Percentiles rank a stretch among this genome's conserved stretches.
Conservation (phyloP, 495 filamentous ascomycete genomes). For the Astrocystis sublimbata region DNA sequence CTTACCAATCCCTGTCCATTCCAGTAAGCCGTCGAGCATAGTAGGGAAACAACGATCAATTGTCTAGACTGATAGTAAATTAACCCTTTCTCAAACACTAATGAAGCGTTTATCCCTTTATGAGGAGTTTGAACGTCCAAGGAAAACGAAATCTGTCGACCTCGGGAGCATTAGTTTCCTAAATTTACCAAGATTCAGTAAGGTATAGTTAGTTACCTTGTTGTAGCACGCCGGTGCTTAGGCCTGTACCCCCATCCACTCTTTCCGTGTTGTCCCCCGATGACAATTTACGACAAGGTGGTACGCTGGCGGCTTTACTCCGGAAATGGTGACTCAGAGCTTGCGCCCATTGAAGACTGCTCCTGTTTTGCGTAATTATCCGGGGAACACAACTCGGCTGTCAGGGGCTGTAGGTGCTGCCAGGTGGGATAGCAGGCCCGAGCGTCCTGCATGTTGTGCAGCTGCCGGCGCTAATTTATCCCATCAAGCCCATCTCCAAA, state of each 20-base stretch:
- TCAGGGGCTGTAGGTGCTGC: background rate
- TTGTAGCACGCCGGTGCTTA: background rate
- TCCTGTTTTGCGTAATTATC: background rate
- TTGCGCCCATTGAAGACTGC: background rate
- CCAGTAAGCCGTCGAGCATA: too few species aligned
- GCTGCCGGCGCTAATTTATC: slow-evolving; percentile 17
- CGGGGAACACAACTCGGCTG: background rate
- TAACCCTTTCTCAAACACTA: too few species aligned
- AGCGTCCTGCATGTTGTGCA: slow-evolving; percentile 15
- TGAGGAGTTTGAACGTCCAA: too few species aligned
- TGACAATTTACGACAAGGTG: background rate
- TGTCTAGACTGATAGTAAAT: too few species aligned
- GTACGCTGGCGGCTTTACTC: slow-evolving; percentile 12
- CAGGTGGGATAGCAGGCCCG: slow-evolving; percentile 4
- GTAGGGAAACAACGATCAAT: too few species aligned
- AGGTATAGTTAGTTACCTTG: too few species aligned
- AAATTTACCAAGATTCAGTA: too few species aligned
- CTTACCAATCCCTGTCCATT: too few species aligned
- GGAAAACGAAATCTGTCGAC: too few species aligned
- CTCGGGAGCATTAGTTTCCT: too few species aligned
- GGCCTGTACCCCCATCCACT: background rate
- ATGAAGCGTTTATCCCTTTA: too few species aligned
- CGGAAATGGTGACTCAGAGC: slow-evolving; percentile 10
- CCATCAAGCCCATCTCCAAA: slow-evolving; percentile 12
- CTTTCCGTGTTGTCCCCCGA: background rate